These are phyloP conservation scores for Linnemannia schmuckeri DNA, from an alignment of 192 early-diverging fungal species.

Conservation along the genomic window DNA sequence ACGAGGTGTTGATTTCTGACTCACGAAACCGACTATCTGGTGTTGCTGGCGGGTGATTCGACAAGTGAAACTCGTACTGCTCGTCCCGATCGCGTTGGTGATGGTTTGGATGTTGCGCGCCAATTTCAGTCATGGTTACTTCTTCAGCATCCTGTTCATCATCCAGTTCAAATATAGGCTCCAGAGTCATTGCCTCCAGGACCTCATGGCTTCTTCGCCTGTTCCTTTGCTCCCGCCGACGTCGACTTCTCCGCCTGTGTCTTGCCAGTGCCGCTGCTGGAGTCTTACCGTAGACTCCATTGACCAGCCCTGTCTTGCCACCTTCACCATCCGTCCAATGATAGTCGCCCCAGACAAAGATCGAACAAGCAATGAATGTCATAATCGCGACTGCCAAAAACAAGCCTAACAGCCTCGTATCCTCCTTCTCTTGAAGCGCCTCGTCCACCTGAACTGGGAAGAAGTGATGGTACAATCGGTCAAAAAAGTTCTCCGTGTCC, in stretches of 20 bases:
- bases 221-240: constrained; percentile 4
- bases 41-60: not conserved
- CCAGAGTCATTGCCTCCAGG: constrained; percentile 41
- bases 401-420: constrained; percentile 40
- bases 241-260: not conserved
- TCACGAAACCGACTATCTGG: not conserved
- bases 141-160: constrained; percentile 49
- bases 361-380: constrained; percentile 16
- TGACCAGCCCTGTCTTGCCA: constrained; percentile 50
- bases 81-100: not conserved
- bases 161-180: constrained; percentile 45
- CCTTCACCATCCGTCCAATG: constrained; percentile 54
- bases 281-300: constrained; percentile 34
- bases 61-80: not conserved
- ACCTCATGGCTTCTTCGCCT: constrained; percentile 48
- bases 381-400: constrained; percentile 32
- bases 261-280: not conserved
- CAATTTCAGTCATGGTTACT: constrained; percentile 41
- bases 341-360: constrained; percentile 57
- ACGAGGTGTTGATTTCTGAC: not conserved
- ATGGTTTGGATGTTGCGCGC: not conserved
- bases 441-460: constrained; percentile 36
- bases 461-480: constrained; percentile 45
- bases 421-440: constrained; percentile 34
- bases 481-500: constrained; percentile 39